These are phyloP conservation scores for Lichtheimia ornata DNA, from an alignment of 371 early-diverging fungal genomes.

Conservation along the genomic window DNA sequence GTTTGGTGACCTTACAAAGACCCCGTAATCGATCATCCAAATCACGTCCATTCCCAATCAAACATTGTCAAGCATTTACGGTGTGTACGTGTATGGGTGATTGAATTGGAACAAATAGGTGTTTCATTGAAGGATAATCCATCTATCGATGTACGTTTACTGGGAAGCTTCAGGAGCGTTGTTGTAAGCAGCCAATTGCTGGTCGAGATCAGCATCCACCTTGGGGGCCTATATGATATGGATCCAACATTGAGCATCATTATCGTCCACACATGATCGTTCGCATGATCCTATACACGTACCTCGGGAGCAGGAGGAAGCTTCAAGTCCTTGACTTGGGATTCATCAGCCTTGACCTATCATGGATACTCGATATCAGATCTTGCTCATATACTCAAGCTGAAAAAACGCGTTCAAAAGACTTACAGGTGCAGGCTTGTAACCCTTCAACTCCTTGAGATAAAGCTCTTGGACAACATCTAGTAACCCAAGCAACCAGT, in stretches of 20 bases:
- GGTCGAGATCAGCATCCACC: slow-evolving; percentile 44
- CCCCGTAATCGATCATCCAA: too few relatives aligned
- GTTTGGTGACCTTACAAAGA: too few relatives aligned
- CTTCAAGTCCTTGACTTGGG: slow-evolving; percentile 52
- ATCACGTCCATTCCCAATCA: too few relatives aligned
- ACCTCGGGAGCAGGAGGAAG: slow-evolving; percentile 52
- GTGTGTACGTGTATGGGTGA: too few relatives aligned
- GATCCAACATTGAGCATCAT: neutral
- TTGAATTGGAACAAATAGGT: too few relatives aligned
- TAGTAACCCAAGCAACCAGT: slow-evolving; percentile 9
- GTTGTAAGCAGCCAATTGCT: slow-evolving; percentile 51
- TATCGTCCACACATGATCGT: neutral
- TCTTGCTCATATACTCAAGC: neutral
- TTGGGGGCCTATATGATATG: slow-evolving; percentile 30
- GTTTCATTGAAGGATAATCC: too few relatives aligned
- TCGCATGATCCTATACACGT: slow-evolving; percentile 10
- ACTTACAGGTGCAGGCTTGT: slow-evolving; percentile 56
- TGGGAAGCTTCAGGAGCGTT: slow-evolving; percentile 46
- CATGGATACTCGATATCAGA: neutral
- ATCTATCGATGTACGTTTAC: slow-evolving; percentile 18
- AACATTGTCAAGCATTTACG: too few relatives aligned
- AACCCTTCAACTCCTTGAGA: slow-evolving; percentile 55
- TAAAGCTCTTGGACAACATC: slow-evolving; percentile 54
- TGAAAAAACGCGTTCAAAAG: neutral
- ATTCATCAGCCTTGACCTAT: slow-evolving; percentile 44